Base-by-base conservation (phyloP, 805 yeast species). In the Yamadazyma olivae region DNA sequence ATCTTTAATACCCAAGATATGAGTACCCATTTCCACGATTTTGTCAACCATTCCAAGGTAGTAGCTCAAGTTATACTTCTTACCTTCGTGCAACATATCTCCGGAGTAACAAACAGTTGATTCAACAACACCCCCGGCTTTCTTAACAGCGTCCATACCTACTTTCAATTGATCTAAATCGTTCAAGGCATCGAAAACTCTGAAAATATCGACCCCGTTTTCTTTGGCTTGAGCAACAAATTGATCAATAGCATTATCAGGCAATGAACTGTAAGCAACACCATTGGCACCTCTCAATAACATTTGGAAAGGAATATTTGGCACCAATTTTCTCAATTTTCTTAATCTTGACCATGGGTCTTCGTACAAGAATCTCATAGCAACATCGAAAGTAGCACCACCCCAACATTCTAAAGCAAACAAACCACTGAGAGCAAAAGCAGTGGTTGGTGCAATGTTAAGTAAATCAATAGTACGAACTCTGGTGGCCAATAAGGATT, bases 381-480 rank as follows among this genome's bases (percentile, higher is more conserved):
- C 84, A 37, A 93, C 99, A 58, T 93, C 99, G 54, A 93, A 93
- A 25, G 99, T 93, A 37, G 99, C 99, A 67, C 99, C 99, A 69
- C 99, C 99, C 99, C 99, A 93, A 73, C 99, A 93, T 70, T 93
- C 99, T 37, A 93, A 71, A 14, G 99, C 93, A 62, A 89, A 93
- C 3, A 95, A 95, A 45, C 91, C 90, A 47, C 82, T 65, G 51
- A 89, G 68, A 15, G 96, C 98, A 56, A 84, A 82, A 3, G 96
- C 86, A 21, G 99, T 93, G 39, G 95, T 79, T 41, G 89, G 90
- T 16, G 99, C 99, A 69, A 93, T 87, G 50, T 89, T 84, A 35
- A 83, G 70, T 55, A 93, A 70, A 64, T 93, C 99, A 50, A 85
- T 76, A 17, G 99, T 93, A 68, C 99, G 81, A 25, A 93, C 95